These are phyloP conservation scores for Dovyalis caffra DNA, from an alignment of 345 rosid genomes.

Conservation along the genomic window DNA sequence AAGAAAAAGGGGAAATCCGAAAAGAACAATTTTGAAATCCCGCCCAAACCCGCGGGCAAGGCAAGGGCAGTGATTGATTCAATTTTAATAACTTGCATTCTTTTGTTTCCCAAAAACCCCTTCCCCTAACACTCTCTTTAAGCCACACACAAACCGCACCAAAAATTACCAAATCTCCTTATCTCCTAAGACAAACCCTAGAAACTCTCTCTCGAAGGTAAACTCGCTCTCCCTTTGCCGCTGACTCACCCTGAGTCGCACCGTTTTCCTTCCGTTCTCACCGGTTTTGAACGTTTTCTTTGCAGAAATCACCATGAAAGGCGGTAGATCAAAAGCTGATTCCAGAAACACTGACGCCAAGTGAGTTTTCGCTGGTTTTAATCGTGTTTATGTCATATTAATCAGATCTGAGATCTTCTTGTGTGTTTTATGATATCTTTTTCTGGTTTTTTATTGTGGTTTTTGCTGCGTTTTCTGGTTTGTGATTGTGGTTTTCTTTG, in stretches of 20 bases:
- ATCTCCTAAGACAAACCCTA: not conserved
- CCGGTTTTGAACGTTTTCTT: conserved; percentile 9
- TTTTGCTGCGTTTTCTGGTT: not conserved
- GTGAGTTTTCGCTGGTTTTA: conserved; percentile 27
- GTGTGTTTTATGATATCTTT: not conserved
- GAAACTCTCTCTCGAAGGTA: conserved; percentile 21
- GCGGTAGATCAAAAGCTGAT: conserved; percentile 47
- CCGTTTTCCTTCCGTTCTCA: conserved; percentile 19
- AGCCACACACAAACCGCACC: conserved; percentile 1
- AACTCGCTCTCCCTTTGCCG: conserved; percentile 23
- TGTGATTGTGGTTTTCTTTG: not conserved
- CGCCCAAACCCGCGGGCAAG: conserved; percentile 47
- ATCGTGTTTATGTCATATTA: not conserved
- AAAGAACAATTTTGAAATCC: conserved; percentile 40
- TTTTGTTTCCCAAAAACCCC: conserved; percentile 25
- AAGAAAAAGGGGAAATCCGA: no score
- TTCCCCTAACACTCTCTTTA: conserved; percentile 8
- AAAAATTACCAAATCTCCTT: conserved; percentile 3
- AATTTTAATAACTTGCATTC: not conserved
- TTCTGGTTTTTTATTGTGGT: no score
- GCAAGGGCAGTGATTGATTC: not conserved
- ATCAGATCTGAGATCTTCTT: conserved; percentile 22
- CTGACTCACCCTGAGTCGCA: conserved; percentile 26
- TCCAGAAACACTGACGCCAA: conserved; percentile 33
- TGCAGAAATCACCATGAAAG: conserved; percentile 67